Conservation (phyloP, 306 rosid species). For the Casuarina glauca region DNA sequence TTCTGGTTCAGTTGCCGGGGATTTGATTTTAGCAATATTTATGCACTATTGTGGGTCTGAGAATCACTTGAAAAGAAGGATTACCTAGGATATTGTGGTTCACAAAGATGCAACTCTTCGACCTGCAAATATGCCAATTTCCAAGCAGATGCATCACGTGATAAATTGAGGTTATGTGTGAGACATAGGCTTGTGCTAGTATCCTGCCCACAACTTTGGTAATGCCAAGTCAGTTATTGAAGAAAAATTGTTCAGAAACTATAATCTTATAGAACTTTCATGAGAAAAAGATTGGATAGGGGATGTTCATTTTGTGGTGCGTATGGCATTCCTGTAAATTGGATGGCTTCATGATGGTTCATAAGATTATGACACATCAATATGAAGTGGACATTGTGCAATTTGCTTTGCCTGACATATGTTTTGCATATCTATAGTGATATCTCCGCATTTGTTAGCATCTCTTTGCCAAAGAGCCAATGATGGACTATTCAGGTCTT, state of each 20-base stretch:
- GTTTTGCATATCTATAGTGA: not conserved
- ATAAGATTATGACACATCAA: not conserved
- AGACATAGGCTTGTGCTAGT: not conserved
- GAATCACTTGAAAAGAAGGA: not conserved
- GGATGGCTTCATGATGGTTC: not conserved
- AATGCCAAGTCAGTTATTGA: not conserved
- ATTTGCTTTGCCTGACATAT: constrained; percentile 3
- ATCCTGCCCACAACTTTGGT: not conserved
- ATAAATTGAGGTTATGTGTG: not conserved
- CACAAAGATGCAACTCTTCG: not conserved
- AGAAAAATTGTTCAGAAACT: not conserved
- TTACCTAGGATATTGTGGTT: not conserved
- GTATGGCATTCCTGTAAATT: not conserved
- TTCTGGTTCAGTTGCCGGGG: not conserved
- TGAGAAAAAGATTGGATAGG: not conserved
- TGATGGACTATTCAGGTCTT: not conserved
- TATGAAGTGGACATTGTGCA: not conserved
- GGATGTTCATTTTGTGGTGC: not conserved
- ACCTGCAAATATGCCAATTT: not conserved
- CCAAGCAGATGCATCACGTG: not conserved
- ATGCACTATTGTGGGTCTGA: not conserved
- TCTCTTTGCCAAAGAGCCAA: not conserved
- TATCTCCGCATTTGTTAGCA: not conserved
- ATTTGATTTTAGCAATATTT: not conserved
- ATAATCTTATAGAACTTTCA: too few relatives aligned